phyloP scores from a whole-genome alignment of 768 basidiomycete species.

The Coprinellus micaceus region DNA sequence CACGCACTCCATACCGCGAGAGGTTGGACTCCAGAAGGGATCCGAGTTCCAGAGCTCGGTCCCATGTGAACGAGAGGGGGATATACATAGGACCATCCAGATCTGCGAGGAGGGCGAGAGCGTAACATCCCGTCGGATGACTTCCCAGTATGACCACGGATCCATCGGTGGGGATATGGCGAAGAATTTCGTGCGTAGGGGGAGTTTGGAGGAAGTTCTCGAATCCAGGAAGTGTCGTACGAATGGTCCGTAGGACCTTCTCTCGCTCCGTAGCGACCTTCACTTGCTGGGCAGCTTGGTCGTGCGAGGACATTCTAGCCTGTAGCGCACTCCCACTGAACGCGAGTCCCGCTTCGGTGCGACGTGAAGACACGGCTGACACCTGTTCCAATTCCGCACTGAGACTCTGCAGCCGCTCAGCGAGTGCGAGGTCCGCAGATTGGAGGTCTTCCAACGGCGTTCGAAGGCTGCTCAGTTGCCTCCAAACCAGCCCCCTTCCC shows the following conservation, averaged over 20 bases:
- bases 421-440: conserved; percentile 8
- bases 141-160: conserved; percentile 37
- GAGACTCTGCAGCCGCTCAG: conserved; percentile 9
- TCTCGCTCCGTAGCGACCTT: conserved; percentile 19
- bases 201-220: conserved; percentile 19
- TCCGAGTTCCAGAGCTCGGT: neutral
- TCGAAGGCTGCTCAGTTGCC: conserved; percentile 21
- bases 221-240: conserved; percentile 15
- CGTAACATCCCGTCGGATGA: conserved; percentile 31
- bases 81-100: conserved; percentile 4
- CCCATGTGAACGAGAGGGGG: conserved; percentile 1
- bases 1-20: neutral
- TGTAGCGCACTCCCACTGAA: neutral
- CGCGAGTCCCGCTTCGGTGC: neutral
- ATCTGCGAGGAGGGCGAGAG: conserved; percentile 26
- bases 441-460: conserved; percentile 20
- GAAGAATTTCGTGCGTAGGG: neutral
- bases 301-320: conserved; percentile 12
- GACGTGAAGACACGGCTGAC: neutral
- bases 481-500: conserved; percentile 27
- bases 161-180: conserved; percentile 13
- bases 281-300: conserved; percentile 12
- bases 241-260: conserved; percentile 10
- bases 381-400: conserved; percentile 12
- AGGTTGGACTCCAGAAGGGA: neutral